Conservation (phyloP, 768 basidiomycete genomes). For the Auricularia heimuer region DNA sequence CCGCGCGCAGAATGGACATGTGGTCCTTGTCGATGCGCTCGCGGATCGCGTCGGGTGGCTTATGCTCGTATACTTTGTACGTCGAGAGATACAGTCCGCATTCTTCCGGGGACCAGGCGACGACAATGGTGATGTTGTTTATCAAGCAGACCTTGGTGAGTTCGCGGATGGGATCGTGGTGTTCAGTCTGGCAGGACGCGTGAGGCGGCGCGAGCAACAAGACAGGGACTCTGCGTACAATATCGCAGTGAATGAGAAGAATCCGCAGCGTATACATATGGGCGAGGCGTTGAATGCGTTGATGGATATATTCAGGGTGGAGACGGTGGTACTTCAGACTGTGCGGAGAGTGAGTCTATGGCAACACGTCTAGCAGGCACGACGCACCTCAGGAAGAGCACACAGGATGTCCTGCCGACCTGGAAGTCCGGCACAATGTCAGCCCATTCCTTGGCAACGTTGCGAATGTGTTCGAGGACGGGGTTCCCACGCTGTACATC, state of each 20-base stretch:
- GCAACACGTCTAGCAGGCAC: background rate
- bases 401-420: conserved; percentile 87
- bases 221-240: conserved; percentile 43
- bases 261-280: conserved; percentile 75
- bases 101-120: conserved; percentile 87
- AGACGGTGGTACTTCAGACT: conserved; percentile 92
- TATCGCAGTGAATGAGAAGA: conserved; percentile 82
- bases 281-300: conserved; percentile 79
- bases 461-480: conserved; percentile 74
- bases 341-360: background rate
- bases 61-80: conserved; percentile 91
- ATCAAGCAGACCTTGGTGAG: conserved; percentile 88
- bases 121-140: conserved; percentile 87
- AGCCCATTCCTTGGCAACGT: conserved; percentile 88
- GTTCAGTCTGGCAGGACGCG: conserved; percentile 55
- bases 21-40: conserved; percentile 91
- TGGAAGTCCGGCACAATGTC: conserved; percentile 93
- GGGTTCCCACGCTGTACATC: conserved; percentile 68
- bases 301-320: conserved; percentile 94
- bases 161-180: conserved; percentile 84
- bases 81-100: conserved; percentile 84
- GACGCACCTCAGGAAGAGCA: conserved; percentile 79
- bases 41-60: conserved; percentile 87
- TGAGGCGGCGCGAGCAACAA: background rate
- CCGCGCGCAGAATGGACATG: conserved; percentile 63